phyloP scores from a whole-genome alignment of 345 rosid species.

The Acer yangbiense region DNA sequence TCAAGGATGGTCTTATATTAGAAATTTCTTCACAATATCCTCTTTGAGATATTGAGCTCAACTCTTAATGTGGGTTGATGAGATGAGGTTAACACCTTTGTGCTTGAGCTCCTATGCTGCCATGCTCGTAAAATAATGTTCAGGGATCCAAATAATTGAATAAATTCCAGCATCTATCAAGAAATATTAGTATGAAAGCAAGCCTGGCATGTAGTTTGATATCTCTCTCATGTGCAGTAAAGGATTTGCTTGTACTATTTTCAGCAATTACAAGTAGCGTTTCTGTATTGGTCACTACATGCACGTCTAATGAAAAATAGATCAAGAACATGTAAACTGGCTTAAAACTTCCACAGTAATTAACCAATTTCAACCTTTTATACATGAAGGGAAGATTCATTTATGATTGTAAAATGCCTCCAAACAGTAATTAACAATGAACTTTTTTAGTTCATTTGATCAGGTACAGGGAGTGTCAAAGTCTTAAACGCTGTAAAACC shows the following conservation, averaged over 20 bases:
- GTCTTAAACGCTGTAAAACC: constrained; percentile 73
- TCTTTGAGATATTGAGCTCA: not conserved
- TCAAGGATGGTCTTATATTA: not conserved
- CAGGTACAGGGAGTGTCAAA: constrained; percentile 51
- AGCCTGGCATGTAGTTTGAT: not conserved
- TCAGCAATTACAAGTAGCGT: not conserved
- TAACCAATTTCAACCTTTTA: not conserved
- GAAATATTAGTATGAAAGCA: not conserved
- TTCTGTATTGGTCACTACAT: not conserved
- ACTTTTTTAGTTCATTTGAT: constrained; percentile 32
- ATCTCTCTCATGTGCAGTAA: not conserved
- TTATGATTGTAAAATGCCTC: not conserved
- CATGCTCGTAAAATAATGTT: not conserved
- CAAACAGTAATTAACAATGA: not conserved
- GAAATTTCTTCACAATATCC: not conserved
- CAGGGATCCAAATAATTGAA: not conserved
- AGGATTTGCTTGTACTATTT: not conserved
- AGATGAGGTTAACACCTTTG: not conserved
- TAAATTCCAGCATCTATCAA: not conserved
- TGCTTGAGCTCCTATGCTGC: not conserved
- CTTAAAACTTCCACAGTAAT: not conserved
- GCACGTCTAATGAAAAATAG: not conserved
- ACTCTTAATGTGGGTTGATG: not conserved
- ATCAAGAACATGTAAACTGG: not conserved
- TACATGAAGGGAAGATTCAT: not conserved